Base-by-base conservation (phyloP, 441 rosid genomes). In the Erodium texanum region DNA sequence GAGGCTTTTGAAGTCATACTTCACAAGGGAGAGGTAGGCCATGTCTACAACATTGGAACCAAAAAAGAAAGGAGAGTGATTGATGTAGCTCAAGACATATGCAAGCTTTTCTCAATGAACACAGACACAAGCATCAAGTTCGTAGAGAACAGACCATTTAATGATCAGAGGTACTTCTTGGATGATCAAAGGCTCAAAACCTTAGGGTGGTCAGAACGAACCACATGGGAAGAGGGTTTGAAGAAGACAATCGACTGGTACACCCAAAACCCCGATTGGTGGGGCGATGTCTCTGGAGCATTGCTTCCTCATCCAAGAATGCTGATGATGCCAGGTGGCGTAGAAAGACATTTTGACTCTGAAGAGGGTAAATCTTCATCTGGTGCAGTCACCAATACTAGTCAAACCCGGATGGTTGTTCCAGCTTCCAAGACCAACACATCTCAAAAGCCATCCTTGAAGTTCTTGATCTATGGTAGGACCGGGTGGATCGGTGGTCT, bases 401-500 rank as follows among this genome's bases (percentile, higher is more conserved):
- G 77, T 79, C 96, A 89, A 85, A 84, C 81, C 68, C 78, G 80
- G 50, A 89, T 89, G 81, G 95, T 87, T 48, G 77, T 89, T 72
- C 89, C 94, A 27, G 73, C 79, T 67, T 66, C 86, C 54, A 88
- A 77, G 71, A 36, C 66, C 27, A 70, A 70, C 59, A 72, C 73
- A 65, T 76, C 86, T 16, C 73, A 54, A 58, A 88, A 83, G 75
- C 65, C 87, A 62, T 73, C 85, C 27, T 74, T 88, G 29, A 92
- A 88, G 82, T 92, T 92, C 82, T 82, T 92, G 78, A 84, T 92
- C 69, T 92, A 92, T 73, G 98, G 96, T 22, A 82, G 80, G 82
- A 92, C 91, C 23, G 98, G 98, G 22, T 92, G 98, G 98, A 84
- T 92, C 27, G 98, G 98, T 23, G 96, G 96, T 59, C 79, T 89